Conservation (phyloP, 2,329 filamentous ascomycete genomes). For the Verticillium klebahnii region DNA sequence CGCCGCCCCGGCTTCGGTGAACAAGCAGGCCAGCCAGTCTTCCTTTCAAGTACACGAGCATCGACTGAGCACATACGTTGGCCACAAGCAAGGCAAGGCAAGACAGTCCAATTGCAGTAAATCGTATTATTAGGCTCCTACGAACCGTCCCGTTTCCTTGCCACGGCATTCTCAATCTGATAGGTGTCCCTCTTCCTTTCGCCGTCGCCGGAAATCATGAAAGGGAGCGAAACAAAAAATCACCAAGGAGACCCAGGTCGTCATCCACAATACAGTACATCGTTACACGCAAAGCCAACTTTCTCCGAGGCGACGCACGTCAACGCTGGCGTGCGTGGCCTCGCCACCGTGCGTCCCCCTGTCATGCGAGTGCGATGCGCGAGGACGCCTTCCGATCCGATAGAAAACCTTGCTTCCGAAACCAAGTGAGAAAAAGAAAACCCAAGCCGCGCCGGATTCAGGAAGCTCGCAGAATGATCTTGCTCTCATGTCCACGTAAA, state of each 20-base stretch:
- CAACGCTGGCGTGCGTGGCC: slow-evolving; percentile 7
- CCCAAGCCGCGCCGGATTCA: slow-evolving; percentile 2
- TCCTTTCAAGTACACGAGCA: too few species aligned
- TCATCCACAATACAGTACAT: slow-evolving; percentile 9
- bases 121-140: not conserved
- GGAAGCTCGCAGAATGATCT: not conserved
- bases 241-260: not conserved
- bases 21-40: too few species aligned
- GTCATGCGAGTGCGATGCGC: not conserved
- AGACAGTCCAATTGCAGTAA: not conserved
- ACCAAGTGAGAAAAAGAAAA: not conserved
- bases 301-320: slow-evolving; percentile 7
- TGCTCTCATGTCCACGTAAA: not conserved
- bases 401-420: not conserved
- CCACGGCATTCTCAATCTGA: slow-evolving; percentile 9
- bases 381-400: not conserved
- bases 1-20: too few species aligned
- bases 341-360: slow-evolving; percentile 6
- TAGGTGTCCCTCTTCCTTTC: slow-evolving; percentile 10
- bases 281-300: slow-evolving; percentile 10
- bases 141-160: not conserved
- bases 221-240: slow-evolving; percentile 8
- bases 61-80: too few species aligned
- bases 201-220: slow-evolving; percentile 12
- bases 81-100: too few species aligned